A percentile compares a stretch with the other conserved stretches of the same genome.
phyloP scores from a whole-genome alignment of 441 rosid genomes.

The Iberis amara region DNA sequence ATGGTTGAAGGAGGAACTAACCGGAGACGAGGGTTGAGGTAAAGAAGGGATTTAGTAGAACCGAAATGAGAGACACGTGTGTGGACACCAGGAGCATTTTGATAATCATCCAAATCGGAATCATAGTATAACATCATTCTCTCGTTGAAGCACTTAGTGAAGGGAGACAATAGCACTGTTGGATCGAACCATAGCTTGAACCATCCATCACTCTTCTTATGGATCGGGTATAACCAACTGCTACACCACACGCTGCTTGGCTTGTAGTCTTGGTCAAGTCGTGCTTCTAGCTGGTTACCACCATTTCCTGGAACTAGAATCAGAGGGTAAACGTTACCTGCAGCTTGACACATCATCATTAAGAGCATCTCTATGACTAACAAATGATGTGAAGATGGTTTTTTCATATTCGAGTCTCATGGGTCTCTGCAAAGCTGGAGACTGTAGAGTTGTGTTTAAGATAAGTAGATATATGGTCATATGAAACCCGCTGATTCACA shows the following conservation, averaged over 20 bases:
- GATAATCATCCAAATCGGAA: constrained; percentile 52
- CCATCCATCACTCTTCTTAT: constrained; percentile 60
- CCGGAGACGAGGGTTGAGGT: constrained; percentile 67
- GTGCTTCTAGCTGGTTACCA: constrained; percentile 77
- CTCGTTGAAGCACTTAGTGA: constrained; percentile 63
- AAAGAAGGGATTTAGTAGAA: constrained; percentile 61
- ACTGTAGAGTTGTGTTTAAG: not conserved
- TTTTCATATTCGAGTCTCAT: constrained; percentile 20
- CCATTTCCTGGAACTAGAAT: constrained; percentile 79
- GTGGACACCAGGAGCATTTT: constrained; percentile 66
- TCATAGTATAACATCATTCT: constrained; percentile 73
- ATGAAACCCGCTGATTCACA: constrained; percentile 2
- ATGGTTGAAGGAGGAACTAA: constrained; percentile 28
- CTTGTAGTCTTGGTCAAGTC: constrained; percentile 51
- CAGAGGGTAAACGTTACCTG: constrained; percentile 50
- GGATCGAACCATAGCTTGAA: constrained; percentile 86
- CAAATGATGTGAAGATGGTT: constrained; percentile 6
- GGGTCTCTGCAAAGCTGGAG: not conserved
- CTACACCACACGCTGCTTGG: constrained; percentile 48
- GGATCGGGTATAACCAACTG: constrained; percentile 45
- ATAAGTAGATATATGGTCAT: constrained; percentile 3
- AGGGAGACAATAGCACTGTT: constrained; percentile 56
- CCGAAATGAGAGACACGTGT: constrained; percentile 66
- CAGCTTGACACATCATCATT: constrained; percentile 35
- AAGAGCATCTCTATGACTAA: constrained; percentile 21